A percentile compares a stretch with the other conserved stretches of the same genome.
Evolutionary conservation across 768 basidiomycete species (phyloP).

Genomic region (Rhizopogon salebrosus): DNA sequence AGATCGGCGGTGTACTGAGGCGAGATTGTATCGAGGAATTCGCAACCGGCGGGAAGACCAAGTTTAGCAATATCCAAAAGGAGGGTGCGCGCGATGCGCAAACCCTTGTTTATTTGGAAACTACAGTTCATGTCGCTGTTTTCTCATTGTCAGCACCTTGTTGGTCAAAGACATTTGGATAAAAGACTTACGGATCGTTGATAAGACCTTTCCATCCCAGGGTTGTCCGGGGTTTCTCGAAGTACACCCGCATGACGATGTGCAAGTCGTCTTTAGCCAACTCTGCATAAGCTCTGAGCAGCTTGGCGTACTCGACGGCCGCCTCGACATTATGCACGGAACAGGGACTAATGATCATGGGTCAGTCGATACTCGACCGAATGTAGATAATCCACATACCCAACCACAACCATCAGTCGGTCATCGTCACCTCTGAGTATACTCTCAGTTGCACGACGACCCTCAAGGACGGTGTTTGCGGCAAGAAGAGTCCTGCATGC

Average conservation of each 20-base stretch:
- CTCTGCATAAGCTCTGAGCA: conserved; percentile 77
- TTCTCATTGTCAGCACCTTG: neutral
- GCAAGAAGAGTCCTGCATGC: conserved; percentile 60
- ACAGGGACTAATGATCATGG: conserved; percentile 59
- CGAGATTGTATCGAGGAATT: conserved; percentile 79
- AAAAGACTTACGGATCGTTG: conserved; percentile 68
- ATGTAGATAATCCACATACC: conserved; percentile 41
- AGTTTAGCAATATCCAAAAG: conserved; percentile 86
- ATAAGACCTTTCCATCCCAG: conserved; percentile 99
- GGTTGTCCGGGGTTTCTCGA: conserved; percentile 94
- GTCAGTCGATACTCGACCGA: conserved; percentile 7
- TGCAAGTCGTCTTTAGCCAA: conserved; percentile 76
- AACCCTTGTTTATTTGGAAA: conserved; percentile 96
- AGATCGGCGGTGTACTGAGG: conserved; percentile 93
- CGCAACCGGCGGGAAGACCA: conserved; percentile 93
- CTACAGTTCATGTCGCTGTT: conserved; percentile 71
- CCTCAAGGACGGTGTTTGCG: conserved; percentile 87
- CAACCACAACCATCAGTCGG: conserved; percentile 86
- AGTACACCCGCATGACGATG: conserved; percentile 98
- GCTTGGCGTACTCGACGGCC: conserved; percentile 81
- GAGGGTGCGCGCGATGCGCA: conserved; percentile 81
- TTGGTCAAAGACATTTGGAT: neutral
- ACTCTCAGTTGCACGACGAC: conserved; percentile 71
- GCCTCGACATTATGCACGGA: conserved; percentile 89
- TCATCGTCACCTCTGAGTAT: conserved; percentile 87